Evolutionary conservation across 2,329 filamentous ascomycete genomes (phyloP).

Genomic region (Verticillium dahliae): DNA sequence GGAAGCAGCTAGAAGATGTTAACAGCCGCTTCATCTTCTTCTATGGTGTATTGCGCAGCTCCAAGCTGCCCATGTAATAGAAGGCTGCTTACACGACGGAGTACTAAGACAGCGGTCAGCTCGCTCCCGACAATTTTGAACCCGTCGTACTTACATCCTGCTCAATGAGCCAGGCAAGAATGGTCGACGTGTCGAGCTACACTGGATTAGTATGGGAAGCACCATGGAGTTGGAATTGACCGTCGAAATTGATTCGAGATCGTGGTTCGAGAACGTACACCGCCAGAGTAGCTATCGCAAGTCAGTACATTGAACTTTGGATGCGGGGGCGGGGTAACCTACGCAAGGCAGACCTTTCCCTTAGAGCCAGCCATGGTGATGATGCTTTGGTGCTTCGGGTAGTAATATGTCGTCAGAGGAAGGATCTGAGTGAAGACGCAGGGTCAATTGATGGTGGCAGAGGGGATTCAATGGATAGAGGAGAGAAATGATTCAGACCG

Average conservation of each 20-base stretch:
- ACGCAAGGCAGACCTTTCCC: slow-evolving; percentile 7
- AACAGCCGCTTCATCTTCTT: background rate
- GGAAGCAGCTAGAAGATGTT: slow-evolving; percentile 22
- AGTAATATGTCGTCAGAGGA: background rate
- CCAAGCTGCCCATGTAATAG: background rate
- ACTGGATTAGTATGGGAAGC: background rate
- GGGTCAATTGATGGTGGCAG: background rate
- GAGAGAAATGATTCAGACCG: background rate
- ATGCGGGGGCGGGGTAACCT: slow-evolving; percentile 1
- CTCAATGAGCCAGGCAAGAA: slow-evolving; percentile 9
- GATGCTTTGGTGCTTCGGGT: background rate
- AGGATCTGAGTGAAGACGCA: background rate
- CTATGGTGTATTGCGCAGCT: too few species aligned
- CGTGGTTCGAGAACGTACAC: slow-evolving; percentile 1
- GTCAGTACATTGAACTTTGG: background rate
- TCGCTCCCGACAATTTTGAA: background rate
- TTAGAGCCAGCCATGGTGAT: slow-evolving; percentile 5
- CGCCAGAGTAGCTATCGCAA: slow-evolving; percentile 4
- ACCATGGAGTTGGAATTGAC: background rate
- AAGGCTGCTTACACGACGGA: slow-evolving; percentile 3
- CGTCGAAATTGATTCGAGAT: background rate
- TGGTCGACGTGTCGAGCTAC: slow-evolving; percentile 9
- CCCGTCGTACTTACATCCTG: background rate
- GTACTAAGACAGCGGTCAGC: slow-evolving; percentile 1
- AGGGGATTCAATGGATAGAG: background rate